Conservation (phyloP, 306 rosid species). For the Oxytropis ochrocephala region DNA sequence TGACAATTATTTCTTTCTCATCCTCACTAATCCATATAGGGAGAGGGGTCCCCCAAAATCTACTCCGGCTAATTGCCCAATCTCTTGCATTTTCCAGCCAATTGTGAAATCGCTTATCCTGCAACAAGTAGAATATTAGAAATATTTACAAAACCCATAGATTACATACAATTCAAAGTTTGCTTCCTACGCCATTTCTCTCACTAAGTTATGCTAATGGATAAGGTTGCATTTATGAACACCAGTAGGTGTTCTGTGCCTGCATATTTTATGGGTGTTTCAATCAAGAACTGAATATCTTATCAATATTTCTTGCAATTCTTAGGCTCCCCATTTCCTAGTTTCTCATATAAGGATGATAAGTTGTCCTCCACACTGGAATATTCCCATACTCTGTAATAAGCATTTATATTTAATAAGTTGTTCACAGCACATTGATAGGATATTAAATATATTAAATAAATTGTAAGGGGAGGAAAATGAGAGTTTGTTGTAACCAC, state of each 20-base stretch:
- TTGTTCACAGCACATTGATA: not conserved
- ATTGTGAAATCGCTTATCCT: slow-evolving; percentile 95
- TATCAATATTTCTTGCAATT: not conserved
- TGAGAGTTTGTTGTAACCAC: no score
- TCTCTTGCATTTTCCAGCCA: slow-evolving; percentile 99
- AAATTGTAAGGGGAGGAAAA: no score
- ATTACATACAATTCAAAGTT: not conserved
- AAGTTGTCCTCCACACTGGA: not conserved
- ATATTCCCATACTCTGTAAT: not conserved
- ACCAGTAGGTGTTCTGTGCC: not conserved
- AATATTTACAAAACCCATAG: slow-evolving; percentile 5
- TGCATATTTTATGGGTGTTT: not conserved
- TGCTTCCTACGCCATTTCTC: not conserved
- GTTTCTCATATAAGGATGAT: not conserved
- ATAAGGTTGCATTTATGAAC: not conserved
- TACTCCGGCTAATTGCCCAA: slow-evolving; percentile 97
- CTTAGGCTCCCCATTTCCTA: not conserved
- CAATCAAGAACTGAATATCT: not conserved
- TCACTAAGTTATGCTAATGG: not conserved
- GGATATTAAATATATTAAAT: no score
- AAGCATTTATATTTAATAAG: not conserved
- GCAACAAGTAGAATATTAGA: slow-evolving; percentile 2
- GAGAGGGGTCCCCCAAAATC: slow-evolving; percentile 99
- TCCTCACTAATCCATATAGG: slow-evolving; percentile 95
- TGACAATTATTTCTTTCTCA: slow-evolving; percentile 64